Percentiles rank a stretch among this genome's conserved stretches.
phyloP scores from a whole-genome alignment of 1,284 basidiomycete species.

The Leccinum holopus region DNA sequence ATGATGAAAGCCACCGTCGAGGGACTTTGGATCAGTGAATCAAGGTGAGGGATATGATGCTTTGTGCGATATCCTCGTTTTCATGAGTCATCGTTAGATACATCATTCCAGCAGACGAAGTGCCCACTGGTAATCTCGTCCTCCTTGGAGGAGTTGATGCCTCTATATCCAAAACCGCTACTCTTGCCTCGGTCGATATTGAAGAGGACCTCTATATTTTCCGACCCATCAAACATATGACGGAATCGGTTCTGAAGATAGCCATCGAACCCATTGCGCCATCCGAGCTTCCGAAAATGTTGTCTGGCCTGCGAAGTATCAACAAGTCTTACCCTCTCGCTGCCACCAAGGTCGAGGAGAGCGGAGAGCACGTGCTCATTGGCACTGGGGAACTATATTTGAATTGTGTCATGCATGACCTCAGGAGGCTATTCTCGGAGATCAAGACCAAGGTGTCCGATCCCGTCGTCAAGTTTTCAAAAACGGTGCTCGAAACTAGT shows the following conservation, averaged over 20 bases:
- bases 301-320: slow-evolving; percentile 93
- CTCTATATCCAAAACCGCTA: slow-evolving; percentile 95
- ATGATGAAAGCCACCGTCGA: slow-evolving; percentile 87
- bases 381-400: slow-evolving; percentile 98
- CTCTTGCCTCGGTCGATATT: slow-evolving; percentile 71
- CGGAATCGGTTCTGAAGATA: slow-evolving; percentile 96
- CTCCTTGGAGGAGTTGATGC: slow-evolving; percentile 91
- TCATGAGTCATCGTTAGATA: slow-evolving; percentile 57
- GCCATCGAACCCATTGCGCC: slow-evolving; percentile 98
- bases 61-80: slow-evolving; percentile 7
- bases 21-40: slow-evolving; percentile 86
- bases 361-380: slow-evolving; percentile 95
- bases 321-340: slow-evolving; percentile 98
- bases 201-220: slow-evolving; percentile 92
- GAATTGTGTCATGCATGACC: slow-evolving; percentile 96
- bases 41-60: slow-evolving; percentile 56
- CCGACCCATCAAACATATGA: slow-evolving; percentile 93
- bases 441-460: slow-evolving; percentile 99
- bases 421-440: slow-evolving; percentile 90
- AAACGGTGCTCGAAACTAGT: slow-evolving; percentile 98
- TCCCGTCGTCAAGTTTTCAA: slow-evolving; percentile 97
- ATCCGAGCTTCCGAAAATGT: slow-evolving; percentile 98
- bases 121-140: slow-evolving; percentile 91
- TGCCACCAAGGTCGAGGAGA: slow-evolving; percentile 96
- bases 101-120: slow-evolving; percentile 83